Conservation (phyloP, 306 rosid species). For the Spatholobus suberectus region DNA sequence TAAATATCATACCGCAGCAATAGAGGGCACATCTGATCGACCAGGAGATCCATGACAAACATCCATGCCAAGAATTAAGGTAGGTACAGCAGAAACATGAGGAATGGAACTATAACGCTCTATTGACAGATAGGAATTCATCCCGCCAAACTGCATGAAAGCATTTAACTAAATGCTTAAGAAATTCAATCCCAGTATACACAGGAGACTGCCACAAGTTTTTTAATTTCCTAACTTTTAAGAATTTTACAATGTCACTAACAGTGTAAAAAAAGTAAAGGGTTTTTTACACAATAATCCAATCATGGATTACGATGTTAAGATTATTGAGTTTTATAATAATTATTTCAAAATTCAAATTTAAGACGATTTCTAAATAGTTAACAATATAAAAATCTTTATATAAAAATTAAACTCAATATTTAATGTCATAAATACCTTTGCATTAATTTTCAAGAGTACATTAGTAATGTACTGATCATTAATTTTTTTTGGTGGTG, state of each 20-base stretch:
- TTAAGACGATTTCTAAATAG: too few species aligned
- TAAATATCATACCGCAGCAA: slow-evolving; percentile 56
- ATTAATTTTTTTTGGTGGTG: slow-evolving; percentile 44
- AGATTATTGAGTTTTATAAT: too few species aligned
- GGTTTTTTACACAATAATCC: too few species aligned
- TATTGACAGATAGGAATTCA: slow-evolving; percentile 43
- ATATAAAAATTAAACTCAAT: not conserved
- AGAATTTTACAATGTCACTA: too few species aligned
- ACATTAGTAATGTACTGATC: slow-evolving; percentile 58
- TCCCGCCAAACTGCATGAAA: slow-evolving; percentile 53
- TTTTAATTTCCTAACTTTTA: too few species aligned
- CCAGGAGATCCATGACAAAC: slow-evolving; percentile 65
- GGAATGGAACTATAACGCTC: slow-evolving; percentile 43
- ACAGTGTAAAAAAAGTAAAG: too few species aligned
- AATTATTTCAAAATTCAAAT: too few species aligned
- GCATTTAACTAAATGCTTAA: not conserved
- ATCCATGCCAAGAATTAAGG: slow-evolving; percentile 62
- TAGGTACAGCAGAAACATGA: slow-evolving; percentile 42
- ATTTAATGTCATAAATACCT: slow-evolving; percentile 42
- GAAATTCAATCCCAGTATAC: not conserved
- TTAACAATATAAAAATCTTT: too few species aligned
- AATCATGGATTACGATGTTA: too few species aligned
- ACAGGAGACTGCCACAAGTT: too few species aligned
- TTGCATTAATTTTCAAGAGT: slow-evolving; percentile 59
- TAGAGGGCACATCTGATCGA: slow-evolving; percentile 48